These are phyloP conservation scores for Kazachstania sp. DNA, from an alignment of 1,139 yeast genomes.

Conservation along the genomic window DNA sequence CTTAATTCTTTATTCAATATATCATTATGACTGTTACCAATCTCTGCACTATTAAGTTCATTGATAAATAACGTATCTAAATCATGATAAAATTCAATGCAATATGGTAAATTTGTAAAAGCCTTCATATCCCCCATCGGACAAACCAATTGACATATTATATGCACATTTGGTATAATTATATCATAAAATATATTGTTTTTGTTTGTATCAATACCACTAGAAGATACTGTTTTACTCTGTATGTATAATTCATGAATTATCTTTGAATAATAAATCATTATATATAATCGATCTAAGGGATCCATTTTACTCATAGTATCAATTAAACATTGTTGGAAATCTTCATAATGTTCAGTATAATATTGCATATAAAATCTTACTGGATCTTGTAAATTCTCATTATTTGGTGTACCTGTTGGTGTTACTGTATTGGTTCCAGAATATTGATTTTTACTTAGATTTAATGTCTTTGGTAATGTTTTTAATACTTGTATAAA, in stretches of 20 bases:
- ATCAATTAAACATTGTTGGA: conserved; percentile 29
- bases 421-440: conserved; percentile 6
- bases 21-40: not conserved
- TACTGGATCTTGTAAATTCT: conserved; percentile 17
- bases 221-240: not conserved
- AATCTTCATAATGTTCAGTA: conserved; percentile 29
- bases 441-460: conserved; percentile 6
- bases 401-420: conserved; percentile 2
- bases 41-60: too few species aligned
- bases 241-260: conserved; percentile 5
- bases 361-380: conserved; percentile 26
- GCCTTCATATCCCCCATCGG: conserved; percentile 1
- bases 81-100: conserved; percentile 13
- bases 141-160: not conserved
- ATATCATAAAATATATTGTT: not conserved
- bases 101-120: conserved; percentile 4
- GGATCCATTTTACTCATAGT: conserved; percentile 25
- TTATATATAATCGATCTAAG: conserved; percentile 24
- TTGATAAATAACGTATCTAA: conserved; percentile 5
- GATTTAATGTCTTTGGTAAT: conserved; percentile 24
- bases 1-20: conserved; percentile 5
- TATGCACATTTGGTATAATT: not conserved
- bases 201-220: not conserved
- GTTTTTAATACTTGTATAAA: conserved; percentile 27
- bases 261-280: conserved; percentile 22